phyloP scores from a whole-genome alignment of 2,329 filamentous ascomycete species.

The Penicillium sp. region DNA sequence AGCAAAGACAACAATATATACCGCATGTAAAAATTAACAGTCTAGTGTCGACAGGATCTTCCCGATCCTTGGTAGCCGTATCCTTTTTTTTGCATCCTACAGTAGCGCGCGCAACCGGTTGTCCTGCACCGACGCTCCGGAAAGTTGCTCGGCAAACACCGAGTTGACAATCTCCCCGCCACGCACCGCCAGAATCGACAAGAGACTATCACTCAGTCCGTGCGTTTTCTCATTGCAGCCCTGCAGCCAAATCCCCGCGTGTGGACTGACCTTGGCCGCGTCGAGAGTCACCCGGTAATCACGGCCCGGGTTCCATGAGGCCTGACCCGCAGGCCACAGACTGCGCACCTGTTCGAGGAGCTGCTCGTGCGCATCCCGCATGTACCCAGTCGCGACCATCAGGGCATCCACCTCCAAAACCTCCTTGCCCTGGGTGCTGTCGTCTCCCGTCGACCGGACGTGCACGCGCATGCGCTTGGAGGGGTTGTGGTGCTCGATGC shows the following conservation, averaged over 20 bases:
- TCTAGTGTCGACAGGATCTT: neutral
- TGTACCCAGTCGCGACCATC: conserved; percentile 83
- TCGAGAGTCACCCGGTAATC: conserved; percentile 74
- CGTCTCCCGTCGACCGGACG: conserved; percentile 47
- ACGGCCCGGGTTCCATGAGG: conserved; percentile 62
- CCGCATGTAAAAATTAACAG: neutral
- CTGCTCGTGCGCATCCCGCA: conserved; percentile 67
- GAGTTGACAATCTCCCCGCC: conserved; percentile 72
- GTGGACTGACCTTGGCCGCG: conserved; percentile 59
- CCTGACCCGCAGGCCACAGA: conserved; percentile 56
- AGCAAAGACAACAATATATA: too few relatives aligned
- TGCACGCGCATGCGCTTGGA: conserved; percentile 54
- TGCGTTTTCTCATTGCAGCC: conserved; percentile 91
- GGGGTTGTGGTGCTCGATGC: conserved; percentile 51
- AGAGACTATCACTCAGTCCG: conserved; percentile 74
- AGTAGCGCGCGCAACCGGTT: conserved; percentile 32
- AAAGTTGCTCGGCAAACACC: conserved; percentile 55
- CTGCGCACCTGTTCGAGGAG: conserved; percentile 63
- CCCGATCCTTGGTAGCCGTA: neutral
- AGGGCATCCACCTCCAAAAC: conserved; percentile 70
- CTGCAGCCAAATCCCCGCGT: conserved; percentile 83
- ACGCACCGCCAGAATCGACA: conserved; percentile 69
- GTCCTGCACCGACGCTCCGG: conserved; percentile 29
- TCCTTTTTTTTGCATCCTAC: conserved; percentile 10
- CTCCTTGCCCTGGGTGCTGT: conserved; percentile 47